Conservation (phyloP, 441 rosid genomes). For the Eutrema salsugineum region DNA sequence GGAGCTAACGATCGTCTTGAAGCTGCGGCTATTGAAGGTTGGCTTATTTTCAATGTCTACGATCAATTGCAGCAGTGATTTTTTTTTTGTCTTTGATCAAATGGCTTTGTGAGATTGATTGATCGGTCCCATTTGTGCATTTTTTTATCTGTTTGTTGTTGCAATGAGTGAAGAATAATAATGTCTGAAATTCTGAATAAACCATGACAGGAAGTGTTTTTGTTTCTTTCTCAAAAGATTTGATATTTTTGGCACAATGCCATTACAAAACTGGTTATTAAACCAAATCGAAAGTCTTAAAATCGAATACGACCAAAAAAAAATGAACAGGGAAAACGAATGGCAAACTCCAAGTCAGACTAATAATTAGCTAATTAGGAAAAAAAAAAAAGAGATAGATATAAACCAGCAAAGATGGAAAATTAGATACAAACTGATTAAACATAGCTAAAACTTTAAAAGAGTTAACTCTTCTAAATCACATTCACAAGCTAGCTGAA, state of each 20-base stretch:
- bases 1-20: conserved; percentile 29
- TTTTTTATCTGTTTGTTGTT: not conserved
- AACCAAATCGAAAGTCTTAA: too few relatives aligned
- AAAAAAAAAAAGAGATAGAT: too few relatives aligned
- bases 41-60: conserved; percentile 33
- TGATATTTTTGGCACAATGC: not conserved
- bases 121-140: not conserved
- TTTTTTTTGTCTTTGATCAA: not conserved
- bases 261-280: not conserved
- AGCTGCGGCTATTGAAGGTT: conserved; percentile 38
- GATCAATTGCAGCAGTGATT: conserved; percentile 30
- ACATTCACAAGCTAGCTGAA: conserved; percentile 25
- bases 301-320: not conserved
- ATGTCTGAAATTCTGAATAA: conserved; percentile 16
- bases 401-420: not conserved
- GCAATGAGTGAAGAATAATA: conserved; percentile 14
- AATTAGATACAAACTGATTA: not conserved
- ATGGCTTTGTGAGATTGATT: conserved; percentile 11
- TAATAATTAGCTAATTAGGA: too few relatives aligned
- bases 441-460: not conserved
- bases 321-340: too few relatives aligned
- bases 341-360: too few relatives aligned
- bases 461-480: not conserved
- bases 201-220: not conserved
- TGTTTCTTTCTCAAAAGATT: not conserved